These are phyloP conservation scores for Lepidium sativum DNA, from an alignment of 345 rosid species.

Conservation along the genomic window DNA sequence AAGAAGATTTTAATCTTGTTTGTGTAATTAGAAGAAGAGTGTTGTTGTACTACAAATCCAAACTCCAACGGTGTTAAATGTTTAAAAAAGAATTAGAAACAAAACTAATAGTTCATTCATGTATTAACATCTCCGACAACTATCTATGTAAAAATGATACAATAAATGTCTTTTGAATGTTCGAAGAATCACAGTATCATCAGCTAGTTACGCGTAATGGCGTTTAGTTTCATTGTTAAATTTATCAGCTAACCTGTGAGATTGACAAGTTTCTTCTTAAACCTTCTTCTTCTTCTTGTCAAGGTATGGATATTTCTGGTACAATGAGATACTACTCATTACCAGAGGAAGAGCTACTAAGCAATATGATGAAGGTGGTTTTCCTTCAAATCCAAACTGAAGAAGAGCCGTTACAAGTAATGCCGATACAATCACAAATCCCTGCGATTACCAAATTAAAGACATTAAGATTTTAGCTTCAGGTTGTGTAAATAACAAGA, in stretches of 20 bases:
- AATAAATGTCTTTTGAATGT: not conserved
- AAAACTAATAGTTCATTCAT: not conserved
- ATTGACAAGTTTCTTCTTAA: conserved; percentile 12
- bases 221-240: not conserved
- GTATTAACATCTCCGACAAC: not conserved
- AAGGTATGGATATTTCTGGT: conserved; percentile 78
- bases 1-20: no score
- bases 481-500: not conserved
- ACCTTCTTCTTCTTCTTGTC: conserved; percentile 76
- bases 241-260: conserved; percentile 1
- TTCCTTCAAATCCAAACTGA: conserved; percentile 88
- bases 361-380: conserved; percentile 70
- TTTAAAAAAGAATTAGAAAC: not conserved
- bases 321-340: conserved; percentile 66
- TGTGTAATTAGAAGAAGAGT: not conserved
- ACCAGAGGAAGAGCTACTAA: conserved; percentile 82
- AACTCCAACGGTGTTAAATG: not conserved
- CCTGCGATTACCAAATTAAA: conserved; percentile 37
- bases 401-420: conserved; percentile 84
- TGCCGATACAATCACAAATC: conserved; percentile 92
- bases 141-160: conserved; percentile 4
- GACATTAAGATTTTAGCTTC: not conserved
- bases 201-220: conserved; percentile 4
- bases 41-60: not conserved
- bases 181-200: conserved; percentile 12